Evolutionary conservation across 192 early-diverging fungal species (phyloP), one percentile per base, ranked within the genome.

Genomic region (Borealophlyctis nickersoniae): DNA sequence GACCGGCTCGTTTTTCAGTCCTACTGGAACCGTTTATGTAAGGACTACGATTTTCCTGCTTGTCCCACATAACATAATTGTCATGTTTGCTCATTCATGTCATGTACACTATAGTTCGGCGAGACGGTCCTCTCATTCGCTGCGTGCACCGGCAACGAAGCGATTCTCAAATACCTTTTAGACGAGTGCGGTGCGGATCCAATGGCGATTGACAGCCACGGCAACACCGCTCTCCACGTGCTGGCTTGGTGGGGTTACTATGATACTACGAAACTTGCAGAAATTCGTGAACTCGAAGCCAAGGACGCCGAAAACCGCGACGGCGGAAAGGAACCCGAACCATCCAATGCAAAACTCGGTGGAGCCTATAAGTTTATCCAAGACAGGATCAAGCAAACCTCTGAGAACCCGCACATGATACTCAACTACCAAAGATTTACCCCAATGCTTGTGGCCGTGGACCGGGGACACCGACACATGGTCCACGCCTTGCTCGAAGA

Each of bases 181-280:
- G 19, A 45, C 39, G 39, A 45, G 9, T 45, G 39, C 39, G 39
- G 39, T 45, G 39, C 39, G 9, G 39, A 45, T 19, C 39, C 39
- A 7, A 13, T 19, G 9, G 9, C 7, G 19, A 45, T 45, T 19
- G 39, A 45, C 39, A 45, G 39, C 19, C 39, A 45, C 39, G 39
- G 39, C 39, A 45, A 45, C 39, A 45, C 39, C 39, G 39, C 39
- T 19, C 39, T 45, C 39, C 39, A 45, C 39, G 39, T 45, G 9
- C 39, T 45, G 19, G 39, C 39, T 19, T 45, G 39, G 39, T 45
- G 39, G 39, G 39, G 39, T 19, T 45, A 45, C 39, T 45, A 45
- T 19, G 19, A 45, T 19, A 45, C 39, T 19, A 13, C 39, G 9
- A 19, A 45, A 7, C 39, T 19, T 7, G 39, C 7, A 45, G 39